Evolutionary conservation across 495 filamentous ascomycete genomes (phyloP), one percentile per base, ranked within the genome.

Genomic region (Annulohypoxylon moriforme): DNA sequence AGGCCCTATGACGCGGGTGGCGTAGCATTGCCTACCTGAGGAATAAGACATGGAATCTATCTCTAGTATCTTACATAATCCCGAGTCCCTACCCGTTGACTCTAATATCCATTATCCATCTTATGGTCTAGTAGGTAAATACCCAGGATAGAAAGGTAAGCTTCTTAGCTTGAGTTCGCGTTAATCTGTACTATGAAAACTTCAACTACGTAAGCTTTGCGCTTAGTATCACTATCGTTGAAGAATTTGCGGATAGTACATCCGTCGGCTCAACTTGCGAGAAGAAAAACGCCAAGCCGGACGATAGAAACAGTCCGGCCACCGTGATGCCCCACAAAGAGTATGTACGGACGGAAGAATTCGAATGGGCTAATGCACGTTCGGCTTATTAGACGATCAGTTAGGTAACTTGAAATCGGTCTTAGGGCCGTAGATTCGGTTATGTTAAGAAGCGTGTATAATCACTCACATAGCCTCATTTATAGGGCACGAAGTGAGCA

Each of bases 331-430:
- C 11, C 24, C 11, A 27, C 24, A 50, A 10, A 16, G n/a, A 11
- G n/a, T 13, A 62, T 52, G 60, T 52, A 46, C 0, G 29, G 50
- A 52, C 60, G 60, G 60, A 62, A 62, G 42, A 27, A 44, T 49
- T 55, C 38, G 1, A 40, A 14, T 14, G 36, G 36, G n/a, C 36
- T 9, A 25, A 29, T 34, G 49, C 40, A 10, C 3, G 31, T 36
- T 57, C 9, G 33, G 55, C 7, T 7, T 7, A 59, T 67, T 25
- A 14, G 11, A 40, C 11, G 10, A 40, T 13, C 36, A n/a, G 13
- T 13, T 14, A 13, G 13, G 27, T 29, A 29, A 29, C 27, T 29
- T n/a, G n/a, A n/a, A n/a, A n/a, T n/a, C n/a, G n/a, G n/a, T n/a
- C n/a, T n/a, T n/a, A n/a, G n/a, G n/a, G n/a, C n/a, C n/a, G n/a